phyloP scores from a whole-genome alignment of 805 yeast species.

The Yarrowia bubula region DNA sequence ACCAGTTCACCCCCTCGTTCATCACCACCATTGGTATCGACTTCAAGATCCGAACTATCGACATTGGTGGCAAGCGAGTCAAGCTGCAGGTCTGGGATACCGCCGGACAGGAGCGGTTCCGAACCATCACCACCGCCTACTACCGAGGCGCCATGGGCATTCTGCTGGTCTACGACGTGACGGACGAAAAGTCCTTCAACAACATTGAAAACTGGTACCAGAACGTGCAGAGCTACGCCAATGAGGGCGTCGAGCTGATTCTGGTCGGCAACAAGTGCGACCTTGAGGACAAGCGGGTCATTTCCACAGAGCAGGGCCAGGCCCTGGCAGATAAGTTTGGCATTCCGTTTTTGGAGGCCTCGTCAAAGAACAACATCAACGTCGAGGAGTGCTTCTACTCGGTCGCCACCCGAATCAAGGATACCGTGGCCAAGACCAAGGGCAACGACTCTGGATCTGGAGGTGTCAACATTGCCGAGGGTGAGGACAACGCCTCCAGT shows the following conservation, averaged over 20 bases:
- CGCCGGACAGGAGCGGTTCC: conserved; percentile 97
- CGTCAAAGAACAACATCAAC: conserved; percentile 89
- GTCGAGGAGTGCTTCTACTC: conserved; percentile 91
- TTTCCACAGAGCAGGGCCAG: conserved; percentile 86
- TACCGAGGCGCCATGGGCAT: conserved; percentile 99
- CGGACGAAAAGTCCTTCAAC: conserved; percentile 93
- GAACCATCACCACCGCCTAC: conserved; percentile 96
- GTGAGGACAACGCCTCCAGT: conserved; percentile 38
- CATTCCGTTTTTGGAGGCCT: conserved; percentile 90
- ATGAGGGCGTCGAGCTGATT: conserved; percentile 90
- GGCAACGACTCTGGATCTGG: conserved; percentile 30
- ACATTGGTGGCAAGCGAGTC: conserved; percentile 86
- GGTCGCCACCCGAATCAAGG: conserved; percentile 82
- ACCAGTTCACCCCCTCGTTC: conserved; percentile 93
- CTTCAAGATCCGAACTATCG: conserved; percentile 94
- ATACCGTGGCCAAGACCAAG: conserved; percentile 50
- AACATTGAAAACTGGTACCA: conserved; percentile 93
- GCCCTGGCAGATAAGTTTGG: conserved; percentile 81
- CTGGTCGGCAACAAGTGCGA: conserved; percentile 96
- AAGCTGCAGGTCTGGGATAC: conserved; percentile 98
- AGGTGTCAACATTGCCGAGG: conserved; percentile 32
- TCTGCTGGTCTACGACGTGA: conserved; percentile 93
- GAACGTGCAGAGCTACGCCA: conserved; percentile 94
- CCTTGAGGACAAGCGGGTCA: conserved; percentile 82
- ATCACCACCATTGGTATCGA: conserved; percentile 98